Base-by-base conservation (phyloP, 148 eudicot genomes). In the Camellia sinensis region DNA sequence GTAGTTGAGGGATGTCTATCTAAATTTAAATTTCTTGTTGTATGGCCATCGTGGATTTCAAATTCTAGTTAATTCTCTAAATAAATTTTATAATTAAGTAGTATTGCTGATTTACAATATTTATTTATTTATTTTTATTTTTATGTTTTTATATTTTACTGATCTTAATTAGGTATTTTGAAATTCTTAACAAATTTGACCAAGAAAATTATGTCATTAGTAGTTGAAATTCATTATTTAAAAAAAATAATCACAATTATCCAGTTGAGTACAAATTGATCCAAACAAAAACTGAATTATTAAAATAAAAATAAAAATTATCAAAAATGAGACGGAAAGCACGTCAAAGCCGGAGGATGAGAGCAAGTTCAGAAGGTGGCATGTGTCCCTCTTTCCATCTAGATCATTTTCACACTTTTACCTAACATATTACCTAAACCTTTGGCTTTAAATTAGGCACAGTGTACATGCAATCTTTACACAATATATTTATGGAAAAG, bases 341-440 rank as follows among this genome's bases (percentile, higher is more conserved):
- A 67, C 18, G 46, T 46, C 13, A 14, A 53, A 73, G n/a, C 14
- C 1, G 37, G 37, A 29, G 37, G 37, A 29, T 29, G 46, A 60
- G 43, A 59, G 53, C 8, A 59, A 75, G 78, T 75, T 75, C 52
- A 75, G 44, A 59, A 75, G 52, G 52, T 60, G 78, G 9, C 78
- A 59, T 0, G 67, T 76, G 69, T 46, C 76, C 7, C 22, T 21
- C 29, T 29, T 29, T 29, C 0, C 14, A 29, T 17, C 15, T 15
- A 1, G 40, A 13, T 50, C 40, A 48, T 45, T 63, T 63, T 62
- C 70, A 21, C 68, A 62, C 70, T 46, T 63, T 63, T 18, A 76
- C 79, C 79, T 62, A 76, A 76, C 79, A 46, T 76, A 21, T 64
- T 5, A 76, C 79, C 79, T 59, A 62, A 62, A 76, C 57, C 15